phyloP scores from a whole-genome alignment of 2,329 filamentous ascomycete species.

The Chalaropsis ovoidea region DNA sequence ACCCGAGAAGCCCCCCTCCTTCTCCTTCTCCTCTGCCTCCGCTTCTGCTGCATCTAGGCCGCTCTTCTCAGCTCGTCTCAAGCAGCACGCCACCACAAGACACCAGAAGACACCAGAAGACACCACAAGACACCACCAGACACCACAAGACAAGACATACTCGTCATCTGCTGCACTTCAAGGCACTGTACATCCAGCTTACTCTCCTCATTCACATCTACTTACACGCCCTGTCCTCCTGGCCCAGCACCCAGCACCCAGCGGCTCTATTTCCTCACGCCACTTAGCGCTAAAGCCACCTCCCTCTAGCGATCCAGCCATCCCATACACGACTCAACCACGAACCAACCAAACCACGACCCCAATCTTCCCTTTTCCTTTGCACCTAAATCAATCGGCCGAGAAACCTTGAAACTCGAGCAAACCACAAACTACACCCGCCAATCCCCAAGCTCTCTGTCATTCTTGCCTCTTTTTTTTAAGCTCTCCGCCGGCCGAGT shows the following conservation, averaged over 20 bases:
- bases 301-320: constrained; percentile 10
- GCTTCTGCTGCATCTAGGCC: neutral
- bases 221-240: constrained; percentile 2
- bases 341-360: constrained; percentile 1
- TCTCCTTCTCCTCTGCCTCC: neutral
- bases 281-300: constrained; percentile 14
- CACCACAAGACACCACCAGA: no score
- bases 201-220: neutral
- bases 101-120: neutral
- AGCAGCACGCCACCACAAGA: neutral
- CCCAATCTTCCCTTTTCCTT: constrained; percentile 11
- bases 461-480: neutral
- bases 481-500: neutral
- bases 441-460: constrained; percentile 2
- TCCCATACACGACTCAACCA: constrained; percentile 1
- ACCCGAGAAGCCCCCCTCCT: neutral
- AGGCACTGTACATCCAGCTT: neutral
- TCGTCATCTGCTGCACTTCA: neutral
- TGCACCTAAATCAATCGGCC: constrained; percentile 16
- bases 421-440: neutral
- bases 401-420: constrained; percentile 15
- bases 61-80: constrained; percentile 2
- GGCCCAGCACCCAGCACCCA: neutral
- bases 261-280: neutral
- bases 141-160: constrained; percentile 1